These are phyloP conservation scores for Irpex rosettiformis DNA, from an alignment of 1,284 basidiomycete genomes.

Conservation along the genomic window DNA sequence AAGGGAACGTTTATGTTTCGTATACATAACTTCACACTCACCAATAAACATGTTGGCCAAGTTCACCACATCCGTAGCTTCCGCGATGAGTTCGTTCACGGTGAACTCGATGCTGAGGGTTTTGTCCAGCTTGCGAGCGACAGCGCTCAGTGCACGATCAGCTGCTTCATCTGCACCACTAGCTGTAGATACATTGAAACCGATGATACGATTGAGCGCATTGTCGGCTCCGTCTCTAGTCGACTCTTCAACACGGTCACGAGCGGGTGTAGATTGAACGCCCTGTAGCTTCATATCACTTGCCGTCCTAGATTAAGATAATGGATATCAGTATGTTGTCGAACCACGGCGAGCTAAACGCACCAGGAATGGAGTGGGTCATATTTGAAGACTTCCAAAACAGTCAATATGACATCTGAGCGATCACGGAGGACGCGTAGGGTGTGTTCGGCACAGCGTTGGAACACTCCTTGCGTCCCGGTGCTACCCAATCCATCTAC, in stretches of 20 bases:
- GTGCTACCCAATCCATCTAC: conserved; percentile 92
- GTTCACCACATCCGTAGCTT: conserved; percentile 80
- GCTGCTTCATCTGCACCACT: conserved; percentile 77
- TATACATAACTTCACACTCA: background rate
- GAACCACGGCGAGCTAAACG: conserved; percentile 20
- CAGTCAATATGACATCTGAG: conserved; percentile 87
- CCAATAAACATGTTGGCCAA: conserved; percentile 73
- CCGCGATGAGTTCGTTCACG: conserved; percentile 90
- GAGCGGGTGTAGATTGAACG: conserved; percentile 36
- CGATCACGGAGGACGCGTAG: conserved; percentile 85
- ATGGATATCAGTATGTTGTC: conserved; percentile 1
- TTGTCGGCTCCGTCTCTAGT: conserved; percentile 24
- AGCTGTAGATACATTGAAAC: conserved; percentile 59
- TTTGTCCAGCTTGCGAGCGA: conserved; percentile 80
- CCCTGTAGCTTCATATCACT: conserved; percentile 69
- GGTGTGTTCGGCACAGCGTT: conserved; percentile 93
- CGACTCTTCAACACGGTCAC: conserved; percentile 16
- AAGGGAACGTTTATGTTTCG: too few relatives aligned
- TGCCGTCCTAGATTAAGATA: conserved; percentile 52
- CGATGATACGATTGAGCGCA: conserved; percentile 36
- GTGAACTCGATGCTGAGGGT: conserved; percentile 88
- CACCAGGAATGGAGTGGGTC: conserved; percentile 94
- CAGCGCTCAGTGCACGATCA: conserved; percentile 80
- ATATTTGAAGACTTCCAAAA: conserved; percentile 95
- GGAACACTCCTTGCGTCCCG: conserved; percentile 92